phyloP scores from a whole-genome alignment of 176 grass and related monocot species.

The Hordeum marinum region DNA sequence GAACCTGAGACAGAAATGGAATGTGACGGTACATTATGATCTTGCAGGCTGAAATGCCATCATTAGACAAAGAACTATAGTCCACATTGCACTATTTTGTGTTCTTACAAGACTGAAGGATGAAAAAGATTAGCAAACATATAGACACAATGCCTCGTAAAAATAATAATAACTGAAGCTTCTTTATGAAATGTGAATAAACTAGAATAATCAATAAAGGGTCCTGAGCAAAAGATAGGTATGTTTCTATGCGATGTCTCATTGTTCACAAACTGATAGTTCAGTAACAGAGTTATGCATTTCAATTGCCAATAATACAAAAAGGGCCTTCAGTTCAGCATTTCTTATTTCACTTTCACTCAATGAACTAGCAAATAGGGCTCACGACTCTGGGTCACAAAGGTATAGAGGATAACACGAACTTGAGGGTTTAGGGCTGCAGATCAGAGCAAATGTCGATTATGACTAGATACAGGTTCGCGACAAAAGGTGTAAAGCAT shows the following conservation, averaged over 20 bases:
- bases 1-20: constrained; percentile 37
- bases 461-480: neutral
- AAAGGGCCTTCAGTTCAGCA: neutral
- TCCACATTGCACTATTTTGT: neutral
- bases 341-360: neutral
- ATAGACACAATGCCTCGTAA: neutral
- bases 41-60: neutral
- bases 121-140: neutral
- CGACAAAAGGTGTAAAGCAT: neutral
- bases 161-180: neutral
- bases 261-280: neutral
- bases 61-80: neutral
- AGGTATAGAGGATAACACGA: neutral
- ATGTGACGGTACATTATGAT: neutral
- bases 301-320: neutral
- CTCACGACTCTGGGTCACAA: neutral
- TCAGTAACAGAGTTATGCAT: neutral
- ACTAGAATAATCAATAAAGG: neutral
- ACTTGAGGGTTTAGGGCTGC: neutral
- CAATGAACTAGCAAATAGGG: neutral
- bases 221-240: neutral
- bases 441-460: neutral
- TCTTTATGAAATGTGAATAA: constrained; percentile 9
- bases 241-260: neutral
- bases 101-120: neutral